Base-by-base conservation (phyloP, 768 basidiomycete genomes). In the Lentinula lateritia region DNA sequence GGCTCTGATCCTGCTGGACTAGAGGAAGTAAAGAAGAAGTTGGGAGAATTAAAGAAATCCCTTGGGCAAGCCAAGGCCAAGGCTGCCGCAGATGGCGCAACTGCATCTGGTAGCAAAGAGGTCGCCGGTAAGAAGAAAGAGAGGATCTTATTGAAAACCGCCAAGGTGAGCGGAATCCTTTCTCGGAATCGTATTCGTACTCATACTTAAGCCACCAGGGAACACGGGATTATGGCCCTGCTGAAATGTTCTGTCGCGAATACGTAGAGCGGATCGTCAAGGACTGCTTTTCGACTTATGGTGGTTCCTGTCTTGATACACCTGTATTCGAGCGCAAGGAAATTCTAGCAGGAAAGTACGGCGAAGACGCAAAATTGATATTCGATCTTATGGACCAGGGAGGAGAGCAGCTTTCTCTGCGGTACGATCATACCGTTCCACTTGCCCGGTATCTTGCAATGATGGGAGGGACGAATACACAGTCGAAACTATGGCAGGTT, bases 301-400 rank as follows among this genome's bases (percentile, higher is more conserved):
- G 97, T 12, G 97, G 89, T 6, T 82, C 85, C 58, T 93, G 92
- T 63, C 92, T 99, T 59, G 97, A 99, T 74, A 99, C 97, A 2
- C 97, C 97, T 58, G 95, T 98, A 6, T 98, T 99, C 67, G 97
- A 98, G 75, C 87, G 96, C 63, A 95, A 95, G 73, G 97, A 99
- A 70, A 88, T 99, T 61, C 76, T 98, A 46, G 85, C 95, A 0
- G 96, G 93, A 62, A 99, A 99, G 75, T 97, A 98, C 66, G 97
- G 97, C 57, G 97, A 99, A 73, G 97, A 98, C 70, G 83, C 87
- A 42, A 99, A 98, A 73, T 86, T 98, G 66, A 98, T 99, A 63
- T 98, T 97, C 71, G 97, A 98, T 74, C 82, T 99, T 53, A 87
- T 89, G 81, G 97, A 98, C 74, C 96, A 99, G 69, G 96, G 97